These are phyloP conservation scores for Oryza glaberrima DNA, from an alignment of 176 grass and related monocot species.

Conservation along the genomic window DNA sequence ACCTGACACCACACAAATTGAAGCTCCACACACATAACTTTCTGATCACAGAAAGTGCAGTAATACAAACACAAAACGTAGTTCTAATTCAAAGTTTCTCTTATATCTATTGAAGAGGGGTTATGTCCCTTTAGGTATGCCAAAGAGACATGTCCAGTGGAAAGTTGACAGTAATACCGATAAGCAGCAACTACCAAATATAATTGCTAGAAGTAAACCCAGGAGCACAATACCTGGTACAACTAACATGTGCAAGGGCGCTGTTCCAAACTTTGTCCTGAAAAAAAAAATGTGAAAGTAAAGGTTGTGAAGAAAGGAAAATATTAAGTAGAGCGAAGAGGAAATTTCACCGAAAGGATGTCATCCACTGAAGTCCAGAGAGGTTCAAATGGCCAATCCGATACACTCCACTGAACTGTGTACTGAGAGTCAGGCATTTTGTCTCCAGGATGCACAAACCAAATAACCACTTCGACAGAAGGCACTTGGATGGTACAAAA, in stretches of 20 bases:
- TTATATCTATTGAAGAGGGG: not conserved
- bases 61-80: not conserved
- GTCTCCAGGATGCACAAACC: not conserved
- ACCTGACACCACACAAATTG: constrained; percentile 8
- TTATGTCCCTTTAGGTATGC: not conserved
- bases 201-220: not conserved
- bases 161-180: not conserved
- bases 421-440: not conserved
- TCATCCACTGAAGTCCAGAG: not conserved
- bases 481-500: constrained; percentile 35
- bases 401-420: not conserved
- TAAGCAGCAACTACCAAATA: not conserved
- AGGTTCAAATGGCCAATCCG: not conserved
- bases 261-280: constrained; percentile 29
- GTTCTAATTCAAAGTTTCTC: not conserved
- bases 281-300: constrained; percentile 16
- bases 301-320: not conserved
- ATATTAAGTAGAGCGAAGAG: not conserved
- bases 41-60: not conserved
- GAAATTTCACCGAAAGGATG: constrained; percentile 10
- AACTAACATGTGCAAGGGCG: not conserved
- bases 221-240: not conserved
- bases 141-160: not conserved
- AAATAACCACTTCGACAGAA: not conserved
- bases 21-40: constrained; percentile 4